Evolutionary conservation across 768 basidiomycete genomes (phyloP).

Genomic region (Pluteus cervinus): DNA sequence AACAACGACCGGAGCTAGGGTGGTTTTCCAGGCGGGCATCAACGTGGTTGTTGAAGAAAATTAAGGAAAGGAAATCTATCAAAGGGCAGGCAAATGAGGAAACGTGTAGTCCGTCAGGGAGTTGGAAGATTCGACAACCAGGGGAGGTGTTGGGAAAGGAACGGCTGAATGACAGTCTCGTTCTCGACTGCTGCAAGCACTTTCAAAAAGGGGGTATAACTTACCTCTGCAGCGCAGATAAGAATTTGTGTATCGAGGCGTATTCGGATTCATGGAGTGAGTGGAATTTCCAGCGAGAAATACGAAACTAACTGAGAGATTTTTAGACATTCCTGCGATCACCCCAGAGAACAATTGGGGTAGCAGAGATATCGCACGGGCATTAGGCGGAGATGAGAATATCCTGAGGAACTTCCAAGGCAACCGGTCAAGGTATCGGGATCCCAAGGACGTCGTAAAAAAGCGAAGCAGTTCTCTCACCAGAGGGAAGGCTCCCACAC

Average conservation of each 20-base stretch:
- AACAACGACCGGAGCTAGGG: slow-evolving; percentile 38
- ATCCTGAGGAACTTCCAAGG: too few species aligned
- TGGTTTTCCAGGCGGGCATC: slow-evolving; percentile 70
- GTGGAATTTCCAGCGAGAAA: too few species aligned
- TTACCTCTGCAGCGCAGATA: slow-evolving; percentile 64
- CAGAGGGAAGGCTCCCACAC: too few species aligned
- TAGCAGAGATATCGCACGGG: slow-evolving; percentile 47
- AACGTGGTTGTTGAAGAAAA: slow-evolving; percentile 58
- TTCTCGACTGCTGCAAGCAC: slow-evolving; percentile 72
- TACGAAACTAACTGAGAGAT: slow-evolving; percentile 3
- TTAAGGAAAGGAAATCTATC: slow-evolving; percentile 48
- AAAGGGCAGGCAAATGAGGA: slow-evolving; percentile 60
- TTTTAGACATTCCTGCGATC: slow-evolving; percentile 30
- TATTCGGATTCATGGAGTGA: too few species aligned
- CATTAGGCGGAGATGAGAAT: slow-evolving; percentile 43
- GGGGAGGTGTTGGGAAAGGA: slow-evolving; percentile 38
- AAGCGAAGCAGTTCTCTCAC: too few species aligned
- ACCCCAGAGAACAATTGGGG: slow-evolving; percentile 33
- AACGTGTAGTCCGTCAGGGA: slow-evolving; percentile 53
- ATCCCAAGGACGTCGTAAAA: too few species aligned
- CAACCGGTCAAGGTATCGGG: too few species aligned
- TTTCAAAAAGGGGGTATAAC: slow-evolving; percentile 46
- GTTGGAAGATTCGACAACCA: slow-evolving; percentile 48
- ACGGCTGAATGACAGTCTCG: slow-evolving; percentile 59
- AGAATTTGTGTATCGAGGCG: slow-evolving; percentile 50